Evolutionary conservation across 2,329 filamentous ascomycete genomes (phyloP).

Genomic region (Knufia fluminis): DNA sequence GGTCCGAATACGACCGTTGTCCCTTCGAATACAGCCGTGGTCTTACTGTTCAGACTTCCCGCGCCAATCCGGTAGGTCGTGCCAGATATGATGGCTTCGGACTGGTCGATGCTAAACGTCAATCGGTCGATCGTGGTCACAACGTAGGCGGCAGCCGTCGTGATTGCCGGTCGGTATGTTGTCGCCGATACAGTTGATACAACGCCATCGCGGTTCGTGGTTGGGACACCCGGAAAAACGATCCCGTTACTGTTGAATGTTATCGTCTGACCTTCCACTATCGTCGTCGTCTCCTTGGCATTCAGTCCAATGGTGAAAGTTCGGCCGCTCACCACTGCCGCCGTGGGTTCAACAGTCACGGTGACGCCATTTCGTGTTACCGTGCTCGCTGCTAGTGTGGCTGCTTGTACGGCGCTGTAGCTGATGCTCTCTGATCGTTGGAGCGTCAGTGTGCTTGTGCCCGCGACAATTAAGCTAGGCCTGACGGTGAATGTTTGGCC

Average conservation of each 20-base stretch:
- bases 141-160: slow-evolving; percentile 9
- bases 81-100: slow-evolving; percentile 37
- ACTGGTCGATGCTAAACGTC: slow-evolving; percentile 22
- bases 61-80: slow-evolving; percentile 45
- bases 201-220: too few species aligned
- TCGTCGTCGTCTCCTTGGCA: slow-evolving; percentile 19
- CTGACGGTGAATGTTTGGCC: slow-evolving; percentile 17
- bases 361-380: slow-evolving; percentile 14
- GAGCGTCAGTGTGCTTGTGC: slow-evolving; percentile 6
- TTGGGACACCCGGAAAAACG: slow-evolving; percentile 13
- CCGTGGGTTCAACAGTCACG: slow-evolving; percentile 21
- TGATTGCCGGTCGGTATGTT: slow-evolving; percentile 12
- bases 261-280: slow-evolving; percentile 21
- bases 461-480: slow-evolving; percentile 17
- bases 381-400: background rate
- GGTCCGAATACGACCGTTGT: slow-evolving; percentile 45
- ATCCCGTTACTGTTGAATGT: slow-evolving; percentile 22
- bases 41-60: slow-evolving; percentile 32
- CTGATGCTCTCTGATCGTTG: slow-evolving; percentile 1
- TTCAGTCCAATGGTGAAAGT: slow-evolving; percentile 23
- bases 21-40: slow-evolving; percentile 34
- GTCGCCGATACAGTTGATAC: slow-evolving; percentile 9
- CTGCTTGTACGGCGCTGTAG: slow-evolving; percentile 1
- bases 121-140: slow-evolving; percentile 18
- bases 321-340: slow-evolving; percentile 22